Evolutionary conservation across 2,329 filamentous ascomycete genomes (phyloP), one percentile per base, ranked within the genome.

Genomic region (Fusarium verticillioides): DNA sequence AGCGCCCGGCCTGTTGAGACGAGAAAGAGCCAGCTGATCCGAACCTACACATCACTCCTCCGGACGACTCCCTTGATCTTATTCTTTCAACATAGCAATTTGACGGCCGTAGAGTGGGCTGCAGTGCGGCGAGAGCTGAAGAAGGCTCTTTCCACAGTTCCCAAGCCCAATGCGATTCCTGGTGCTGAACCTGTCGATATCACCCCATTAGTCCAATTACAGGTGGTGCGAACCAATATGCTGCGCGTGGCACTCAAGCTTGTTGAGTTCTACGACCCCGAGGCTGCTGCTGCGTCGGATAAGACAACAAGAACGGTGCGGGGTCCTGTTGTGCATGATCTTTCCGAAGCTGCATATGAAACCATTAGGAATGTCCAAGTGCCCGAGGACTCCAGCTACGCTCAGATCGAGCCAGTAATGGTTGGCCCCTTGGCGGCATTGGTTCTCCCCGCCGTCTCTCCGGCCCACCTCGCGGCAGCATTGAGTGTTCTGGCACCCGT

Each of bases 151-250:
- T 77, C 78, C 12, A 78, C 82, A 23, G 84, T 89, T 16, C 76
- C 84, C 16, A 64, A 79, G 7, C 81, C 84, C 1, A 74, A 60
- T 53, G 26, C 67, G 32, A 50, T 64, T 18, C 66, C 71, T 6
- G 76, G 72, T 5, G 71, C 72, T 5, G 81, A 84, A 32, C 78
- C 82, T 19, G 71, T 84, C 28, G 82, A 88, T 37, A 80, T 94
- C 39, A 87, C 88, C n/a, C 83, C 88, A 4, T 84, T 86, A 43
- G 87, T 96, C 74, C 92, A 94, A 82, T 81, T 98, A 32, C 92
- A 97, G 81, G 93, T 97, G 32, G 86, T 99, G 63, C 92, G 96
- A 79, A 96, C 94, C 19, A 93, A 94, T 79, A 97, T 99, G 79
- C 94, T 99, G 80, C 91, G 92, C 74, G 90, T 94, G 23, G 95